A percentile compares a stretch with the other conserved stretches of the same genome.
phyloP scores from a whole-genome alignment of 164 flowering plant species.

The Berberis vulgaris region DNA sequence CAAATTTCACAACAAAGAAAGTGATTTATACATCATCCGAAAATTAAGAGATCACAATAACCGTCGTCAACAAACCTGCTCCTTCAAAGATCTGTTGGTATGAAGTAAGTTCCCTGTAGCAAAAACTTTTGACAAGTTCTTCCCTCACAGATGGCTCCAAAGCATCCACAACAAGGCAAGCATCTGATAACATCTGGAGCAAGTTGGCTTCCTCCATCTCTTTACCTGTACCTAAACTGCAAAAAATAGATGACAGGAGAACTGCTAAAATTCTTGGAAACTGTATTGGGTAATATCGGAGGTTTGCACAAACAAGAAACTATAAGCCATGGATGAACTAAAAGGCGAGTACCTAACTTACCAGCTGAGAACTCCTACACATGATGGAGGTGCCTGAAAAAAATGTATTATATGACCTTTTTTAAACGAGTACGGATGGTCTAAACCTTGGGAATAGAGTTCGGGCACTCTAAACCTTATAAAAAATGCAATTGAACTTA shows the following conservation, averaged over 20 bases:
- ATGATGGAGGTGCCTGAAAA: too few species aligned
- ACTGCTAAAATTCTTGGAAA: neutral
- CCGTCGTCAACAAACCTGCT: slow-evolving; percentile 56
- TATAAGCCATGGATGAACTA: too few species aligned
- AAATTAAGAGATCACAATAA: neutral
- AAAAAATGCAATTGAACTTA: too few species aligned
- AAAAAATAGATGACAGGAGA: neutral
- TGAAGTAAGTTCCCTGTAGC: slow-evolving; percentile 91
- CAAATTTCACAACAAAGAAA: slow-evolving; percentile 3
- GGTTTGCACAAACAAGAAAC: too few species aligned
- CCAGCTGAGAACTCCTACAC: too few species aligned
- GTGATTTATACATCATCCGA: neutral
- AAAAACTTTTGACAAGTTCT: slow-evolving; percentile 87
- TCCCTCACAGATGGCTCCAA: slow-evolving; percentile 97
- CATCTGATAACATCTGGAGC: slow-evolving; percentile 89
- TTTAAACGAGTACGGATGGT: too few species aligned
- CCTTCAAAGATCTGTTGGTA: slow-evolving; percentile 98
- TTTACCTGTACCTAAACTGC: slow-evolving; percentile 96
- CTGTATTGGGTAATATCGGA: too few species aligned
- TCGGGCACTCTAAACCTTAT: too few species aligned
- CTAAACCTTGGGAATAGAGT: too few species aligned
- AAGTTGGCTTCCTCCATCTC: slow-evolving; percentile 84
- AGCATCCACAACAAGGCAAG: slow-evolving; percentile 98
- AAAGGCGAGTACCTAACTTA: too few species aligned
- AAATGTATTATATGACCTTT: too few species aligned